Conservation (phyloP, 1,284 basidiomycete species). For the Cryptococcus maquisensis region DNA sequence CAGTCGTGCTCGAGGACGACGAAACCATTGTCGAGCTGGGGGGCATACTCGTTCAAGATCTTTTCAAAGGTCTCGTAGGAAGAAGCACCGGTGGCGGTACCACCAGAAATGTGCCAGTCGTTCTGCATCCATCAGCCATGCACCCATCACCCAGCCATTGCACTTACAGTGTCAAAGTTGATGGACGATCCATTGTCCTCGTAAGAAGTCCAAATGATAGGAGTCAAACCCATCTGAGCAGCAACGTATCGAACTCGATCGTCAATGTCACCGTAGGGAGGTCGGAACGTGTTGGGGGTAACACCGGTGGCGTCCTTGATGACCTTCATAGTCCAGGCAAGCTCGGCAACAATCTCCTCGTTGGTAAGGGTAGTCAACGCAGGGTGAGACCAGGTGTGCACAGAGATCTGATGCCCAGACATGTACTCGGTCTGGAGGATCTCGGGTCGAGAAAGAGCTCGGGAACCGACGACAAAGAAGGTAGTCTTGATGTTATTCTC, state of each 20-base stretch:
- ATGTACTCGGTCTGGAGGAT: constrained; percentile 81
- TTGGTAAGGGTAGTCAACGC: constrained; percentile 69
- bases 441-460: constrained; percentile 72
- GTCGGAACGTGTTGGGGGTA: constrained; percentile 72
- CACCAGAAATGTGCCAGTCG: constrained; percentile 80
- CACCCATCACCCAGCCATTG: not conserved
- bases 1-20: constrained; percentile 55
- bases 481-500: constrained; percentile 68
- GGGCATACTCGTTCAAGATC: constrained; percentile 46
- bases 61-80: constrained; percentile 52
- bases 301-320: constrained; percentile 79
- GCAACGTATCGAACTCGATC: constrained; percentile 84
- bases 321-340: constrained; percentile 84
- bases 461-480: constrained; percentile 90
- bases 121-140: constrained; percentile 17
- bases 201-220: constrained; percentile 46
- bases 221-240: constrained; percentile 45
- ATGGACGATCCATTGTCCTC: constrained; percentile 34
- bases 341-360: constrained; percentile 83
- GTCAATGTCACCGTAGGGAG: constrained; percentile 62
- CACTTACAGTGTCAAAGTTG: constrained; percentile 71
- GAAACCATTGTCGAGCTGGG: constrained; percentile 59
- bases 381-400: constrained; percentile 38
- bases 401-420: constrained; percentile 67
- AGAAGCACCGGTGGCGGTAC: constrained; percentile 60